phyloP scores from a whole-genome alignment of 73 alveolate genomes.

The Urostyla sp. region DNA sequence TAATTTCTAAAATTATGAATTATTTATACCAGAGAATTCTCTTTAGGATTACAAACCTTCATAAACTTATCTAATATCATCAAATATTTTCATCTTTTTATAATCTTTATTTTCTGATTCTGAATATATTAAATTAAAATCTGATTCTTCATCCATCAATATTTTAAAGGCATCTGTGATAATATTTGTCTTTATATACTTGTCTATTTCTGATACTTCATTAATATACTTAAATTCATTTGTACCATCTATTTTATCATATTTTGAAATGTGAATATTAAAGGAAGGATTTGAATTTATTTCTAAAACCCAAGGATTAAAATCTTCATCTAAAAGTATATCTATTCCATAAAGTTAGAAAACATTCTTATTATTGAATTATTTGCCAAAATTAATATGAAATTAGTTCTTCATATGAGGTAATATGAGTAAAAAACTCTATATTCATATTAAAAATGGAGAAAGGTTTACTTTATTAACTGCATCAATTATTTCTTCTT shows the following conservation, averaged over 20 bases:
- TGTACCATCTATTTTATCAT: constrained; percentile 25
- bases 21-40: constrained; percentile 4
- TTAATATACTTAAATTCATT: constrained; percentile 24
- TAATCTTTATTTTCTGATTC: background rate
- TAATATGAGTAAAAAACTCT: constrained; percentile 33
- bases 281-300: constrained; percentile 62
- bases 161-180: constrained; percentile 53
- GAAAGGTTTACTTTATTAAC: no score
- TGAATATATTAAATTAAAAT: background rate
- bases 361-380: constrained; percentile 44
- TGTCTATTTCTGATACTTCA: constrained; percentile 57
- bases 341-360: constrained; percentile 88
- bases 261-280: constrained; percentile 51
- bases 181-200: constrained; percentile 59
- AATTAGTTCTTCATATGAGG: constrained; percentile 58
- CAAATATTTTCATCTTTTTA: constrained; percentile 4
- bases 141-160: constrained; percentile 2
- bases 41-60: background rate
- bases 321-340: constrained; percentile 58
- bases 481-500: constrained; percentile 27
- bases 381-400: background rate
- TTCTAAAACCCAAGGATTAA: constrained; percentile 70
- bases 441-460: no score
- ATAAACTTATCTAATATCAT: constrained; percentile 20
- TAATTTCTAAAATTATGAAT: constrained; percentile 25